These are phyloP conservation scores for Rhizophagus sp. DNA, from an alignment of 192 early-diverging fungal species.

Conservation along the genomic window DNA sequence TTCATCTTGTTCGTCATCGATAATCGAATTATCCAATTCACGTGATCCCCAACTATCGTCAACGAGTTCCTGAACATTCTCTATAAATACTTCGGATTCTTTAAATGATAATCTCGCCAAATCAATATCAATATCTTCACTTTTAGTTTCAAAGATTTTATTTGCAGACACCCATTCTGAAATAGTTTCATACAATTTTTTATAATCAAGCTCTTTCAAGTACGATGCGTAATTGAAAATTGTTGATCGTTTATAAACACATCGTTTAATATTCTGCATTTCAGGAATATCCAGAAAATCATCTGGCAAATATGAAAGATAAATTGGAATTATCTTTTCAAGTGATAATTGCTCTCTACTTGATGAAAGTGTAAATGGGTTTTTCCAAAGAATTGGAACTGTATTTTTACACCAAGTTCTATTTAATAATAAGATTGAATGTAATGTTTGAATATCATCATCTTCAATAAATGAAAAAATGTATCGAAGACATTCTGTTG, in stretches of 20 bases:
- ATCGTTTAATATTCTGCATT: neutral
- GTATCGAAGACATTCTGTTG: constrained; percentile 16
- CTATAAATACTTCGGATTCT: neutral
- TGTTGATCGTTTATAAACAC: neutral
- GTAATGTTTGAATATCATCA: constrained; percentile 20
- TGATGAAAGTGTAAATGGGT: constrained; percentile 3
- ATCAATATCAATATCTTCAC: neutral
- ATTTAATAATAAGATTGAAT: constrained; percentile 11
- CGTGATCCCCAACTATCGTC: neutral
- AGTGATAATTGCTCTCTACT: neutral
- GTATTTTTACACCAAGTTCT: constrained; percentile 10
- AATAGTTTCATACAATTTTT: constrained; percentile 19
- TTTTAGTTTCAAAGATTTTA: neutral
- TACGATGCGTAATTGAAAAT: constrained; percentile 16
- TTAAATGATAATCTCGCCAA: neutral
- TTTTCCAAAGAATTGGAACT: constrained; percentile 22
- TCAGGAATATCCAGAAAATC: neutral
- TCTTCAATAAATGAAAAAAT: constrained; percentile 19
- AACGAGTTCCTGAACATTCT: neutral
- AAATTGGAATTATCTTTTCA: constrained; percentile 13
- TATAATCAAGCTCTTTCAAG: constrained; percentile 21
- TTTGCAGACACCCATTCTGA: neutral
- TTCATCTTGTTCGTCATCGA: neutral
- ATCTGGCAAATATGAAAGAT: neutral
- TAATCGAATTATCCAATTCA: neutral